Base-by-base conservation (phyloP, 257 asterid genomes). In the Ballota nigra region DNA sequence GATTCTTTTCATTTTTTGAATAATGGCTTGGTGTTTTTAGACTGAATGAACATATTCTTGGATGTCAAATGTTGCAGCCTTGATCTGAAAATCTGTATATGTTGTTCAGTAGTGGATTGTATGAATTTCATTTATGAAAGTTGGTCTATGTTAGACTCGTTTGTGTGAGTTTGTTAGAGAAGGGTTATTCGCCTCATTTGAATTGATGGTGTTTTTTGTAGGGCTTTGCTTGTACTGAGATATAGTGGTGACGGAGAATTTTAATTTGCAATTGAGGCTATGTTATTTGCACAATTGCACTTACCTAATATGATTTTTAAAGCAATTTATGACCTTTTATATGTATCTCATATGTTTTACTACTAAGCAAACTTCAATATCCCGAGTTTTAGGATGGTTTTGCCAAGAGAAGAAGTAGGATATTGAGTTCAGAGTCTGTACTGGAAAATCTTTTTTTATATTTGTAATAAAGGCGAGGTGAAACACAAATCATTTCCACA, bases 1-100 rank as follows among this genome's bases (percentile, higher is more conserved):
- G 38, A 56, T 75, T 69, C 57, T 63, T 53, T 79, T 38, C 58
- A 49, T 69, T 62, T 71, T 43, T 29, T 29, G 53, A 58, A 19
- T 26, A 0, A 29, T 24, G 59, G 45, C 24, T 23, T 15, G 26
- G 16, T 34, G 34, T 68, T 43, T 29, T 70, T 55, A 3, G n/a
- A 20, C 60, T 34, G 68, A 63, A 63, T 71, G 23, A 58, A 43
- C 47, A 38, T 7, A 18, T 49, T 20, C 10, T 36, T 51, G 29
- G 51, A 23, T 36, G 53, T 60, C 6, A 11, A 23, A 36, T 40
- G 24, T 61, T 13, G 47, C 16, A 24, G 28, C 36, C 47, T 72
- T 67, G 20, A 43, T 66, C 29, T 33, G 20, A 6, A 23, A 47
- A 65, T 33, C 56, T 58, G 63, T 69, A 69, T 60, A 33, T 59